Evolutionary conservation across 2,329 filamentous ascomycete species (phyloP).

Genomic region (Sclerotinia nivalis): DNA sequence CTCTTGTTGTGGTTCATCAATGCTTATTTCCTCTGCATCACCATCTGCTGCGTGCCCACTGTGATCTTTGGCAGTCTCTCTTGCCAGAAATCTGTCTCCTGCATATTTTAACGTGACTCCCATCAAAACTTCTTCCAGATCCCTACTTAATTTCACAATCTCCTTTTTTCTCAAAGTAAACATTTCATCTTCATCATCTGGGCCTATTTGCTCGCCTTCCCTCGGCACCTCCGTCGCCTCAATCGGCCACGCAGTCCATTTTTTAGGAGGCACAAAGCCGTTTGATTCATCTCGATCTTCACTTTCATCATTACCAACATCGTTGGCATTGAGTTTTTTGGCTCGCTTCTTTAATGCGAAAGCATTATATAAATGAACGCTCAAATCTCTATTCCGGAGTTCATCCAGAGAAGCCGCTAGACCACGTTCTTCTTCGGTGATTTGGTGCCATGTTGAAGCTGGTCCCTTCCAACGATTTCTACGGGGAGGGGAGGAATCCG

Average conservation of each 20-base stretch:
- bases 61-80: conserved; percentile 34
- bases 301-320: conserved; percentile 34
- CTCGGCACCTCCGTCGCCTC: conserved; percentile 60
- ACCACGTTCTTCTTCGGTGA: conserved; percentile 63
- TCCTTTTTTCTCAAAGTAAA: conserved; percentile 53
- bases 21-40: conserved; percentile 27
- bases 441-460: conserved; percentile 63
- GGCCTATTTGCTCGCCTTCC: conserved; percentile 51
- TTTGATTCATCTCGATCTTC: conserved; percentile 32
- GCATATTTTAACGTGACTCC: conserved; percentile 66
- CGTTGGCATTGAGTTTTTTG: conserved; percentile 23
- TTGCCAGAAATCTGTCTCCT: conserved; percentile 60
- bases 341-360: conserved; percentile 63
- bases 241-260: conserved; percentile 88
- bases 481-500: conserved; percentile 42
- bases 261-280: conserved; percentile 54
- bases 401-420: conserved; percentile 64
- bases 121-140: conserved; percentile 69
- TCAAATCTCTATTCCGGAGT: conserved; percentile 65
- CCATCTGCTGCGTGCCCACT: conserved; percentile 26
- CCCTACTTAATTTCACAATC: conserved; percentile 54
- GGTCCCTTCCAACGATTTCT: conserved; percentile 74
- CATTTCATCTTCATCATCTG: conserved; percentile 50
- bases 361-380: conserved; percentile 76
- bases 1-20: conserved; percentile 6